Evolutionary conservation across 768 basidiomycete genomes (phyloP).

Genomic region (Basidioascus undulatus): DNA sequence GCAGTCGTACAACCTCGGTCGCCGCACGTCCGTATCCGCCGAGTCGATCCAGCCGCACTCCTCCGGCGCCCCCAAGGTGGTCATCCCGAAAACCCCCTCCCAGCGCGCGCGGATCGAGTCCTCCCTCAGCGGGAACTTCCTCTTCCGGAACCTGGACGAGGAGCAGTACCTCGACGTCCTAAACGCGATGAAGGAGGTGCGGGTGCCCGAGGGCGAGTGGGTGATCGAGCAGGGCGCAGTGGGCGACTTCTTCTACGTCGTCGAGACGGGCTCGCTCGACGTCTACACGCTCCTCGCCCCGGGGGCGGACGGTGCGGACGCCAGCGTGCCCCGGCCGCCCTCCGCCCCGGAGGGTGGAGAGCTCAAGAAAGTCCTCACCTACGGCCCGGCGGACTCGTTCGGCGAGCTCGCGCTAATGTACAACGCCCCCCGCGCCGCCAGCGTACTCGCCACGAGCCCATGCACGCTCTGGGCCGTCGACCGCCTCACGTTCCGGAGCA

Average conservation of each 20-base stretch:
- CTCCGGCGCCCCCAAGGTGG: constrained; percentile 23
- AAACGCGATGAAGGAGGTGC: constrained; percentile 80
- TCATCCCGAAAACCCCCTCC: constrained; percentile 58
- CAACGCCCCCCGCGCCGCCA: constrained; percentile 83
- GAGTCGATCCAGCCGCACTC: constrained; percentile 78
- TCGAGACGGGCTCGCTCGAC: constrained; percentile 65
- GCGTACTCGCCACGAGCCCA: constrained; percentile 58
- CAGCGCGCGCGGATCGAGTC: constrained; percentile 70
- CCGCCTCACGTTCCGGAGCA: constrained; percentile 92
- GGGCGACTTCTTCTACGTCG: constrained; percentile 92
- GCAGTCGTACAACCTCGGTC: constrained; percentile 43
- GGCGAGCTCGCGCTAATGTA: constrained; percentile 98
- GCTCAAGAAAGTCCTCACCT: constrained; percentile 52
- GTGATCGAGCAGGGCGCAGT: constrained; percentile 92
- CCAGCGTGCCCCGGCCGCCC: constrained; percentile 19
- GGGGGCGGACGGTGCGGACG: constrained; percentile 15
- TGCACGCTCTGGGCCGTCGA: constrained; percentile 86
- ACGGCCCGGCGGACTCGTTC: constrained; percentile 62
- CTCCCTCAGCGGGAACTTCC: constrained; percentile 68
- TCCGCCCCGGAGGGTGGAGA: no score
- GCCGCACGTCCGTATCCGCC: constrained; percentile 83
- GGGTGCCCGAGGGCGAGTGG: constrained; percentile 46
- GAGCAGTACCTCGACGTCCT: constrained; percentile 83
- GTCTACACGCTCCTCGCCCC: constrained; percentile 50
- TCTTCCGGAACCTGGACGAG: constrained; percentile 88